Evolutionary conservation across 495 filamentous ascomycete genomes (phyloP).

Genomic region (Lasiosphaeriaceae sp.): DNA sequence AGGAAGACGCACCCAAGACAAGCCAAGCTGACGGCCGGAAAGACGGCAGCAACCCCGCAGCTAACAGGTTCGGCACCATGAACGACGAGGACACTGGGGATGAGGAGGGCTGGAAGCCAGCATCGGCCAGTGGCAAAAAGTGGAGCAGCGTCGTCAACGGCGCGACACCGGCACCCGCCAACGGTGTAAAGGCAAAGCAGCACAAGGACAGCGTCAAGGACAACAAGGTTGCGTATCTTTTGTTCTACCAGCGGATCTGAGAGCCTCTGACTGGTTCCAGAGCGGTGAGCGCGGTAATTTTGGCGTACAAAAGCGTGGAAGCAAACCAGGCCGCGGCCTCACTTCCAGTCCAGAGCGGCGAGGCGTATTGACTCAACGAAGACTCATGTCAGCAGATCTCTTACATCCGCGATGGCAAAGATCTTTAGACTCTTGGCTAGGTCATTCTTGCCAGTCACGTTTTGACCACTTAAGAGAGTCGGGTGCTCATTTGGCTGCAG

Average conservation of each 20-base stretch:
- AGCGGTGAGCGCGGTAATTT: neutral
- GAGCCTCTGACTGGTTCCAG: neutral
- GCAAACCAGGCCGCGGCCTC: too few relatives aligned
- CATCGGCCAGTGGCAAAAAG: constrained; percentile 65
- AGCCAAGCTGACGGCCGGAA: constrained; percentile 46
- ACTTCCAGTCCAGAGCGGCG: neutral
- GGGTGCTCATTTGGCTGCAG: too few relatives aligned
- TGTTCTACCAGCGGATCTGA: constrained; percentile 85
- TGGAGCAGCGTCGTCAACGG: constrained; percentile 65
- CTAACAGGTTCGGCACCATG: constrained; percentile 68
- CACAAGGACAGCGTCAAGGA: constrained; percentile 75
- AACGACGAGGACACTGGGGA: constrained; percentile 63
- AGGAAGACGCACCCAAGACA: constrained; percentile 68
- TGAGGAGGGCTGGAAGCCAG: constrained; percentile 82
- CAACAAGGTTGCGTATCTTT: constrained; percentile 92
- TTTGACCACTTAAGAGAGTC: too few relatives aligned
- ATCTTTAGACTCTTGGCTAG: too few relatives aligned
- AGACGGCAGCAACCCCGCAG: constrained; percentile 23
- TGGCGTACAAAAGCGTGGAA: too few relatives aligned
- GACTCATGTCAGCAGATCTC: too few relatives aligned
- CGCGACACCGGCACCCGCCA: constrained; percentile 32
- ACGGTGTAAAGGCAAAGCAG: constrained; percentile 57
- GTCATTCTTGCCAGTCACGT: too few relatives aligned
- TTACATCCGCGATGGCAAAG: too few relatives aligned
- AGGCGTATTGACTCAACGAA: too few relatives aligned